Conservation (phyloP, 352 stramenopile genomes). For the Thalassiosira exigua region DNA sequence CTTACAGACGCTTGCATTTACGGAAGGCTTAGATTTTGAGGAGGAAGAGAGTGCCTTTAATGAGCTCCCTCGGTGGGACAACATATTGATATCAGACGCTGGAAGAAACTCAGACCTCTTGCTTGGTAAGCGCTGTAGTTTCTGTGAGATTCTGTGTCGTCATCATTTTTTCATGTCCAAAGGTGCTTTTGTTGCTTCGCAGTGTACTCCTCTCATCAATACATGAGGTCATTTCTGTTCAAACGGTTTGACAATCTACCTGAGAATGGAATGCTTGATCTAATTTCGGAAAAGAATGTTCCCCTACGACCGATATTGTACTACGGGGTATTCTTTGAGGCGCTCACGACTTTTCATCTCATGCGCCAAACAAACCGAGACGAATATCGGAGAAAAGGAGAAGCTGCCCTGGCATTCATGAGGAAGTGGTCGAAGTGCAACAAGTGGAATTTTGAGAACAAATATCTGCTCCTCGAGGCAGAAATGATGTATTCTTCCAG, state of each 20-base stretch:
- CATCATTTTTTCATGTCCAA: no score
- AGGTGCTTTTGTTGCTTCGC: slow-evolving; percentile 6
- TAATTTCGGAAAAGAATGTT: slow-evolving; percentile 4
- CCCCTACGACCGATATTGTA: neutral
- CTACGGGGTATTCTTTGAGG: slow-evolving; percentile 1
- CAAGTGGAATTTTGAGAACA: slow-evolving; percentile 57
- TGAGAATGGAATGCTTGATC: neutral
- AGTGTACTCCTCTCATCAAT: neutral
- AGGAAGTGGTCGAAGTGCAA: slow-evolving; percentile 26
- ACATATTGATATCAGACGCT: neutral
- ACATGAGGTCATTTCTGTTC: neutral
- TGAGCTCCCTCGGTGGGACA: neutral
- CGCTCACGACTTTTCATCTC: neutral
- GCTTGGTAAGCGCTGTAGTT: no score
- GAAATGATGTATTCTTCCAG: slow-evolving; percentile 29
- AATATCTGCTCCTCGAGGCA: slow-evolving; percentile 39
- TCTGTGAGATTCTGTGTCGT: no score
- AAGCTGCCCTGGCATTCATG: slow-evolving; percentile 17
- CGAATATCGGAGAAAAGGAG: neutral
- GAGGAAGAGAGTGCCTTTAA: neutral
- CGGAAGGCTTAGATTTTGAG: slow-evolving; percentile 2
- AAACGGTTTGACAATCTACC: neutral
- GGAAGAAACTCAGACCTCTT: no score
- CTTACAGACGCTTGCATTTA: slow-evolving; percentile 3
- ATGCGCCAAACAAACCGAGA: neutral